These are phyloP conservation scores for Phytophthora fragariaefolia DNA, from an alignment of 352 stramenopile species.

Conservation along the genomic window DNA sequence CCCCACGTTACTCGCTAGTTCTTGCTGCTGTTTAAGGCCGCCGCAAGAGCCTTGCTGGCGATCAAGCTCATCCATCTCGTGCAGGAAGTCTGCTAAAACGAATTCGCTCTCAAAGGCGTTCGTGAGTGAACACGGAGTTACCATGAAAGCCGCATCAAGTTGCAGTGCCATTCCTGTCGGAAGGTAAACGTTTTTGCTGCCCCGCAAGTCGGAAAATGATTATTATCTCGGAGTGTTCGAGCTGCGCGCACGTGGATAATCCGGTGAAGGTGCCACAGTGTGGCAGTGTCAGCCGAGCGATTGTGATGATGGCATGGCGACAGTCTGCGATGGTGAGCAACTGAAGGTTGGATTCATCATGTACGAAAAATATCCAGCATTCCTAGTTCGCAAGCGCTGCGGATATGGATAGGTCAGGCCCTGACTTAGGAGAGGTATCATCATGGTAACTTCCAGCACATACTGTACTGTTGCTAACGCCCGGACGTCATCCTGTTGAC, in stretches of 20 bases:
- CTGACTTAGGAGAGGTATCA: too few relatives aligned
- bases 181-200: neutral
- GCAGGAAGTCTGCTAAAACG: constrained; percentile 24
- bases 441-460: neutral
- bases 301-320: constrained; percentile 20
- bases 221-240: neutral
- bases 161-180: constrained; percentile 7
- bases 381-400: neutral
- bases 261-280: neutral
- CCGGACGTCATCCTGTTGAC: neutral
- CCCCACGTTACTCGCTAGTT: neutral
- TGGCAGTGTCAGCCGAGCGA: neutral
- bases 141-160: neutral
- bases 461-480: neutral
- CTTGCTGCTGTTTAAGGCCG: constrained; percentile 1
- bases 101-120: constrained; percentile 25
- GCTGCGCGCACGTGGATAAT: neutral
- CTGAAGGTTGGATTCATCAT: constrained; percentile 14
- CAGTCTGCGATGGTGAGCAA: constrained; percentile 1
- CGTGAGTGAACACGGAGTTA: neutral
- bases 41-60: neutral
- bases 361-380: constrained; percentile 17
- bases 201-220: constrained; percentile 33
- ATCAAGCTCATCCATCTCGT: constrained; percentile 28
- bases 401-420: too few relatives aligned